Conservation (phyloP, 306 rosid genomes). For the Cicer arietinum region DNA sequence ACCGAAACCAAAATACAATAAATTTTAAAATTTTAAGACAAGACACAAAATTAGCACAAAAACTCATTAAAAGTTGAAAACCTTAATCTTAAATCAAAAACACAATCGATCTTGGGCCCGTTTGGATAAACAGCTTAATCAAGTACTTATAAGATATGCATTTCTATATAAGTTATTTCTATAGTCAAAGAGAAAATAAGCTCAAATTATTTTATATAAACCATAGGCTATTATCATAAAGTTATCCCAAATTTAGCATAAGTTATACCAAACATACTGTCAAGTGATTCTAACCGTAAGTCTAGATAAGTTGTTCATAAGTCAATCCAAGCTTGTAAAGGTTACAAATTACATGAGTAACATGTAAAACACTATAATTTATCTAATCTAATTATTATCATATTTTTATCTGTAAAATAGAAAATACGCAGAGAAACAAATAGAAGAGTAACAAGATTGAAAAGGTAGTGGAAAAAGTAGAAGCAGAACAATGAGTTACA, state of each 20-base stretch:
- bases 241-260: no score
- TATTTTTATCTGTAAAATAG: background rate
- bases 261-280: no score
- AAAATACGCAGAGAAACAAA: background rate
- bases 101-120: background rate
- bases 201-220: no score
- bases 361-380: background rate
- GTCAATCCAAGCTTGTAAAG: background rate
- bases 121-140: no score
- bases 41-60: background rate
- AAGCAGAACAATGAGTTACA: constrained; percentile 52
- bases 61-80: background rate
- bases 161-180: no score
- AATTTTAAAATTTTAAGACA: background rate
- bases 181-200: no score
- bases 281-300: no score
- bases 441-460: background rate
- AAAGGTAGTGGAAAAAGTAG: background rate
- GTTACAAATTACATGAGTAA: background rate
- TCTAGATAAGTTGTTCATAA: no score
- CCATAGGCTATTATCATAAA: no score
- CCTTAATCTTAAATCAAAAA: background rate
- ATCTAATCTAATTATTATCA: background rate
- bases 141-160: no score
- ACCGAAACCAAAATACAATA: background rate